Conservation (phyloP, 1,284 basidiomycete genomes). For the Pholiota adiposa region DNA sequence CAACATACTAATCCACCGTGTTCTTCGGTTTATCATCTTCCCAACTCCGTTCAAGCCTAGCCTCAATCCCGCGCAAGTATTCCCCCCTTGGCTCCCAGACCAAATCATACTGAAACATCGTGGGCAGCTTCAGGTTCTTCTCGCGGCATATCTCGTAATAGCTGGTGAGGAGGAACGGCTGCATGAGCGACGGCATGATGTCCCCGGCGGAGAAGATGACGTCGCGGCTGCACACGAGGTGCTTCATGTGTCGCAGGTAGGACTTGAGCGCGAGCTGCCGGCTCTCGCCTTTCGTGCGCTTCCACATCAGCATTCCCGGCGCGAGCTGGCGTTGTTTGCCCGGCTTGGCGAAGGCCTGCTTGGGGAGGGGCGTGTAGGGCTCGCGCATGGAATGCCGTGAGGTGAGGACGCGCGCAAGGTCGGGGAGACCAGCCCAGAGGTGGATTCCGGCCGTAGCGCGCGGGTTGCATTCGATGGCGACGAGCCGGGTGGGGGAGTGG, state of each 20-base stretch:
- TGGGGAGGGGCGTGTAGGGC: not conserved
- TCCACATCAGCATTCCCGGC: not conserved
- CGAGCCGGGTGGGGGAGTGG: not conserved
- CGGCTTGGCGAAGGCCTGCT: not conserved
- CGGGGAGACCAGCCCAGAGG: not conserved
- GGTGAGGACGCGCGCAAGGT: not conserved
- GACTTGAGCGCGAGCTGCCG: not conserved
- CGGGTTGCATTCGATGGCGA: not conserved
- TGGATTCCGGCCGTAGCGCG: not conserved
- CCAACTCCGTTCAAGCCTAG: not conserved
- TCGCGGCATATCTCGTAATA: not conserved
- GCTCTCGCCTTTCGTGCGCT: not conserved
- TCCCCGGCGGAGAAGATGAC: not conserved
- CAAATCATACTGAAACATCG: not conserved
- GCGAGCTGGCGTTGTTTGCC: not conserved
- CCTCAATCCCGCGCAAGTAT: not conserved
- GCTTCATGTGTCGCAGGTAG: not conserved
- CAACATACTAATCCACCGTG: too few relatives aligned
- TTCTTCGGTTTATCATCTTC: not conserved
- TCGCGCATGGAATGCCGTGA: not conserved
- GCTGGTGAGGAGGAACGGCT: not conserved
- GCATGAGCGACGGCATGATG: not conserved
- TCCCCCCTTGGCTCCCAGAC: not conserved
- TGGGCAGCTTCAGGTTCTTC: not conserved
- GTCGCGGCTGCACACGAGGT: not conserved